These are phyloP conservation scores for Salix arbutifolia DNA, from an alignment of 345 rosid species.

Conservation along the genomic window DNA sequence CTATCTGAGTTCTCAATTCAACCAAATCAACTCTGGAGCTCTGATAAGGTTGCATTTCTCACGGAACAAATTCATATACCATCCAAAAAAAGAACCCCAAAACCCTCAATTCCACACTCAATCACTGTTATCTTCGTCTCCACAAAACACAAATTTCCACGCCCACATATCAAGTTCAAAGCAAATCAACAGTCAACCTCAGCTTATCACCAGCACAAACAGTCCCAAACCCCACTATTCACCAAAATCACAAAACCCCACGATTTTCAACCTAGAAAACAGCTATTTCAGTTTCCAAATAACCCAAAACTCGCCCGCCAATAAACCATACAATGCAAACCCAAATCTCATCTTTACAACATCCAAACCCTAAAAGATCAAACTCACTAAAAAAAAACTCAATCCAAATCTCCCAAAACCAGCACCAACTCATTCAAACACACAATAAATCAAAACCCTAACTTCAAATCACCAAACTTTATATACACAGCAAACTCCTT, in stretches of 20 bases:
- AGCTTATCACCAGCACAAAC: background rate
- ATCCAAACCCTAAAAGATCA: conserved; percentile 63
- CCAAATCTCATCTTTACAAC: conserved; percentile 56
- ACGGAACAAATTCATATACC: conserved; percentile 44
- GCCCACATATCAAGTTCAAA: conserved; percentile 21
- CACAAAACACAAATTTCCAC: conserved; percentile 28
- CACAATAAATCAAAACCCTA: conserved; percentile 56
- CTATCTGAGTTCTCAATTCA: conserved; percentile 70
- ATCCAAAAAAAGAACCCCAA: conserved; percentile 27
- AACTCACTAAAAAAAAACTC: conserved; percentile 27
- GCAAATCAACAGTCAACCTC: conserved; percentile 19
- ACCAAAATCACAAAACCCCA: conserved; percentile 5
- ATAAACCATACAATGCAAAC: conserved; percentile 47
- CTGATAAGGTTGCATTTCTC: conserved; percentile 79
- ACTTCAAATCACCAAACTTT: conserved; percentile 32
- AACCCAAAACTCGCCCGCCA: conserved; percentile 21
- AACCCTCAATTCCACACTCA: conserved; percentile 31
- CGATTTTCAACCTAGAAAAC: background rate
- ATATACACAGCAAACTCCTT: conserved; percentile 13
- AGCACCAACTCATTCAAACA: conserved; percentile 21
- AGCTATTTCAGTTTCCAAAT: conserved; percentile 30
- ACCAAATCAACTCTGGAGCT: conserved; percentile 75
- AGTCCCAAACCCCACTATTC: conserved; percentile 1
- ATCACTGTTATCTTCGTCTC: conserved; percentile 29
- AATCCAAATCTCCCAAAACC: conserved; percentile 18